Evolutionary conservation across 1,284 basidiomycete genomes (phyloP), one percentile per base, ranked within the genome.

Genomic region (Moesziomyces sp.): DNA sequence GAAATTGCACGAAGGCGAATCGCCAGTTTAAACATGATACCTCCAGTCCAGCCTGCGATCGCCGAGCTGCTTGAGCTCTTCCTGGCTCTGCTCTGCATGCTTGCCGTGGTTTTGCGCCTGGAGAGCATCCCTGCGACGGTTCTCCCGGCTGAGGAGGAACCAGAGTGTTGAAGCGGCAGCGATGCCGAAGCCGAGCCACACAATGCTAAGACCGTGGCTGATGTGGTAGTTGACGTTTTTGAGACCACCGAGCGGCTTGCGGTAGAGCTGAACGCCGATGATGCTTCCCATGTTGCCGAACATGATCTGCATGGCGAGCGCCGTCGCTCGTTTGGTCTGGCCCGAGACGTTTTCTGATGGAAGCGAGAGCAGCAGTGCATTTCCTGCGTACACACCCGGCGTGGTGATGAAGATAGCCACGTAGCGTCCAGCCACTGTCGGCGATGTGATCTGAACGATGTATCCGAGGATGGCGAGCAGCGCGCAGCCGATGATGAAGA

Each of bases 331-430:
- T 78, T 91, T 90, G 1, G 90, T 91, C 76, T 91, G 90, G 3
- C 88, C 88, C 9, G 88, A 88, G n/a, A 91, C 88, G 70, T 91
- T 91, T 83, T 91, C 89, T n/a, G 88, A 86, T 0, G 90, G 89
- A 88, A 90, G 90, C 59, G 76, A 68, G 13, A 74, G 56, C 0
- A 74, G 59, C 24, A 90, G 80, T 10, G 89, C 87, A 76, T 89
- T 90, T 21, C 87, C 89, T 0, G 88, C 87, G 79, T 90, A 91
- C 10, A 90, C 86, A 1, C 90, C 90, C 0, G 88, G 86, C 26
- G 88, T 87, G 19, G 87, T 86, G 44, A 91, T 85, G 82, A 89
- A 89, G 2, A 90, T 86, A 11, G 89, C 88, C 9, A 88, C 86
- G 73, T 91, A 91, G 69, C 89, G 88, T 1, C 87, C 86, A 1